A percentile compares a stretch with the other conserved stretches of the same genome.
These are phyloP conservation scores for Fusarium beomiforme DNA, from an alignment of 2,329 filamentous ascomycete species.

Conservation along the genomic window DNA sequence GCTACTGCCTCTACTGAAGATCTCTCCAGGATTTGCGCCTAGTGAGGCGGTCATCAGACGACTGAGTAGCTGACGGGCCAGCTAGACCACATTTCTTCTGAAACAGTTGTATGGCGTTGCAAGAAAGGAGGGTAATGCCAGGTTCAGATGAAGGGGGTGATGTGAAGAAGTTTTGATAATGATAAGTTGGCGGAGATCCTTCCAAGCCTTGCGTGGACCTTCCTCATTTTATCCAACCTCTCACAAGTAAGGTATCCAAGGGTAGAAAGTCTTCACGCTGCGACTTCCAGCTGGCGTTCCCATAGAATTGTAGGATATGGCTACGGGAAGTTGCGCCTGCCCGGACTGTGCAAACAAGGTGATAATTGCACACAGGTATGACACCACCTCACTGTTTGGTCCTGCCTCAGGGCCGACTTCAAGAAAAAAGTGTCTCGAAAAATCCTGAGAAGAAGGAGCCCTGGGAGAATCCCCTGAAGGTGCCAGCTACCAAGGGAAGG, in stretches of 20 bases:
- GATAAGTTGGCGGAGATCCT: not conserved
- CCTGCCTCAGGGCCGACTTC: not conserved
- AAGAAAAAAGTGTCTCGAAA: not conserved
- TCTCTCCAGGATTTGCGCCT: not conserved
- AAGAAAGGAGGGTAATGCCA: not conserved
- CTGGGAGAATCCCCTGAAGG: not conserved
- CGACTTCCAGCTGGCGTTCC: not conserved
- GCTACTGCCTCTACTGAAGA: not conserved
- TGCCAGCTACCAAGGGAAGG: no score
- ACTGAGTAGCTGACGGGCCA: not conserved
- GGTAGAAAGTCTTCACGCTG: not conserved
- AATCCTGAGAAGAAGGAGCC: not conserved
- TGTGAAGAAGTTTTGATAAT: not conserved
- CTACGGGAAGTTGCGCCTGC: not conserved
- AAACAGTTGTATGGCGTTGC: not conserved
- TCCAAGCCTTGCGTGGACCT: not conserved
- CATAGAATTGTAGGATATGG: no score
- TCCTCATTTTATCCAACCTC: not conserved
- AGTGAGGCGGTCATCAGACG: conserved; percentile 11
- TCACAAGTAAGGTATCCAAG: no score
- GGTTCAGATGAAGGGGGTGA: not conserved
- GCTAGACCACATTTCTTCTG: not conserved
- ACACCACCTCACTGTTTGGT: no score
- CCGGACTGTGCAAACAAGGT: not conserved
- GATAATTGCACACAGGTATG: not conserved